These are phyloP conservation scores for Termitomyces sp. DNA, from an alignment of 768 basidiomycete genomes.

Conservation along the genomic window DNA sequence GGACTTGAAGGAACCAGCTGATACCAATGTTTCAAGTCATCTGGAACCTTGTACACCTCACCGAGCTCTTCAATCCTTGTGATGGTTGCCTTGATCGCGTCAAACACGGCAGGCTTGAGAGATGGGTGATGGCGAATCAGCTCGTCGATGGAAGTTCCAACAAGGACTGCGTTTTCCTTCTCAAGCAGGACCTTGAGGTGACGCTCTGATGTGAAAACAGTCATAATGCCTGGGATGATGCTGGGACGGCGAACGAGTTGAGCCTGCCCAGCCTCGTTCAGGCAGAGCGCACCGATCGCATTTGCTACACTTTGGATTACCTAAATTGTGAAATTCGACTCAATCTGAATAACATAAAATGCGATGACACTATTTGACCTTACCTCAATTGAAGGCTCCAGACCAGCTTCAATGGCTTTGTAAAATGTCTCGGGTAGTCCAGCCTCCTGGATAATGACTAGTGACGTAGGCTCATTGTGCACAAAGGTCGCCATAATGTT, in stretches of 20 bases:
- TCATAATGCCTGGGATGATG: constrained; percentile 82
- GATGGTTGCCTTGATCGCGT: constrained; percentile 67
- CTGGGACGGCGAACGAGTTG: constrained; percentile 72
- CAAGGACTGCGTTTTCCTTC: constrained; percentile 85
- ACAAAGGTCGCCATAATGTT: constrained; percentile 96
- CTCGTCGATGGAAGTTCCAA: constrained; percentile 91
- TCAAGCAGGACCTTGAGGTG: constrained; percentile 84
- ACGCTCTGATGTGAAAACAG: constrained; percentile 79
- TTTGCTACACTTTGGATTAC: constrained; percentile 92
- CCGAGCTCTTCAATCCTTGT: constrained; percentile 73
- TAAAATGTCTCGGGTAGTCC: constrained; percentile 89
- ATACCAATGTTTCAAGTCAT: constrained; percentile 67
- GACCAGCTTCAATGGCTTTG: constrained; percentile 72
- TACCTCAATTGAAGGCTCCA: constrained; percentile 88
- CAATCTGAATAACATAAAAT: neutral
- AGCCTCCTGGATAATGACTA: constrained; percentile 89
- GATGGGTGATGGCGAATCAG: constrained; percentile 93
- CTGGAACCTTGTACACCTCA: constrained; percentile 46
- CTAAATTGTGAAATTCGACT: constrained; percentile 29
- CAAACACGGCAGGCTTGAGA: constrained; percentile 76
- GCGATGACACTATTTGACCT: neutral
- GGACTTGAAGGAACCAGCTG: constrained; percentile 33
- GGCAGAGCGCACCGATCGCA: constrained; percentile 92
- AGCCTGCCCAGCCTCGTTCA: constrained; percentile 86
- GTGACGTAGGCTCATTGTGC: constrained; percentile 96